A percentile compares a stretch with the other conserved stretches of the same genome.
phyloP scores from a whole-genome alignment of 352 stramenopile species.

The Phytopythium helicoides region DNA sequence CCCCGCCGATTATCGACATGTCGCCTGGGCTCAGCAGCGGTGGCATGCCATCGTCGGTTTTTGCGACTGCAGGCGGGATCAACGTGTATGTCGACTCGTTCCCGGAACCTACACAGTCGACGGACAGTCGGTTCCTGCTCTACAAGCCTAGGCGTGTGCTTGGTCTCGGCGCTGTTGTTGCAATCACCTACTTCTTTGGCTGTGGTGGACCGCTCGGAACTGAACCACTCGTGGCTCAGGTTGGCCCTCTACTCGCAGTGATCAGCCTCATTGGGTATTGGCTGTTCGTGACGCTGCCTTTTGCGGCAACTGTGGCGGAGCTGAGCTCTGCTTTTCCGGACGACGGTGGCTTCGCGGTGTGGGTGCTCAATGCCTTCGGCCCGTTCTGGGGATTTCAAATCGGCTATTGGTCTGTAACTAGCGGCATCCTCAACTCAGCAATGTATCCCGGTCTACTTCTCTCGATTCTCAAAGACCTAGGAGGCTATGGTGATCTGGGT shows the following conservation, averaged over 20 bases:
- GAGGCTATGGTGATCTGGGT: neutral
- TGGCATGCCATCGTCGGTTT: conserved; percentile 1
- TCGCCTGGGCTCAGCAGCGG: neutral
- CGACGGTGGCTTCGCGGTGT: conserved; percentile 66
- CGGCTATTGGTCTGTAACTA: conserved; percentile 68
- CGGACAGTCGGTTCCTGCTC: conserved; percentile 7
- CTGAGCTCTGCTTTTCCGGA: conserved; percentile 84
- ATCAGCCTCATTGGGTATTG: conserved; percentile 73
- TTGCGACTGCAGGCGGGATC: conserved; percentile 1
- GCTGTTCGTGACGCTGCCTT: conserved; percentile 79
- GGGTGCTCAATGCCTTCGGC: conserved; percentile 86
- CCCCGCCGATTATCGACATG: conserved; percentile 1
- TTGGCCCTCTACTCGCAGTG: conserved; percentile 50
- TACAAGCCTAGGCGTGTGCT: conserved; percentile 15
- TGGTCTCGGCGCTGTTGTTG: conserved; percentile 11
- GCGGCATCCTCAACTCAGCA: conserved; percentile 43
- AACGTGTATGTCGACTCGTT: conserved; percentile 9
- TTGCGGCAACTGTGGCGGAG: conserved; percentile 87
- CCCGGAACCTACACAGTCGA: conserved; percentile 5
- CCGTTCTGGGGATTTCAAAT: conserved; percentile 66
- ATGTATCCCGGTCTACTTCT: conserved; percentile 55
- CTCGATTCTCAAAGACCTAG: conserved; percentile 1
- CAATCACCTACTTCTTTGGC: conserved; percentile 23
- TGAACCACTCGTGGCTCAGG: conserved; percentile 18
- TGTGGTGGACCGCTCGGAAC: conserved; percentile 14